phyloP scores from a whole-genome alignment of 371 early-diverging fungal species.

The Lichtheimia hyalospora region DNA sequence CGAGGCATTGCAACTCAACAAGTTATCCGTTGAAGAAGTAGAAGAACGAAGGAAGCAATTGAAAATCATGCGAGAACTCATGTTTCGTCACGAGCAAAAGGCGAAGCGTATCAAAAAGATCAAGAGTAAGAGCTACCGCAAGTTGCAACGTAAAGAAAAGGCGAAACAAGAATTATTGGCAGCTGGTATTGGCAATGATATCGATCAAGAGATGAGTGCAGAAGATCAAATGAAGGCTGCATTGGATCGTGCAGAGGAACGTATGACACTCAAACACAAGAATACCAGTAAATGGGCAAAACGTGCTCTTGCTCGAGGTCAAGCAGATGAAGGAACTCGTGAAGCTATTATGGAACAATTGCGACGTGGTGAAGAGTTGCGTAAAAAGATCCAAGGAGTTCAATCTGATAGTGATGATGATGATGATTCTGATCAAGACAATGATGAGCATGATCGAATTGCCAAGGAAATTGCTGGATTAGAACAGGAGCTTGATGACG shows the following conservation, averaged over 20 bases:
- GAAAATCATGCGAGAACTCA: constrained; percentile 87
- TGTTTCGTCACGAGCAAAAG: constrained; percentile 92
- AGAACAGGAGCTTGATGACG: constrained; percentile 46
- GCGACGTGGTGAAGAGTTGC: constrained; percentile 77
- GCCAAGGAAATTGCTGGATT: constrained; percentile 42
- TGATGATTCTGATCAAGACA: constrained; percentile 54
- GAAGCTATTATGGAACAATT: constrained; percentile 87
- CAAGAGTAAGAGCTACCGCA: constrained; percentile 92
- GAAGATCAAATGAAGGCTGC: constrained; percentile 72
- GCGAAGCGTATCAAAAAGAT: constrained; percentile 93
- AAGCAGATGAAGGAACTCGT: constrained; percentile 72
- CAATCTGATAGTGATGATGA: constrained; percentile 57
- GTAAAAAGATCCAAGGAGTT: constrained; percentile 77
- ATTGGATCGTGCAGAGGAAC: constrained; percentile 82
- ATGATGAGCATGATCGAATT: constrained; percentile 41
- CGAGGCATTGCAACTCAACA: constrained; percentile 84
- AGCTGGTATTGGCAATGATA: constrained; percentile 13
- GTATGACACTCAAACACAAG: constrained; percentile 92
- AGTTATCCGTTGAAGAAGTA: constrained; percentile 80
- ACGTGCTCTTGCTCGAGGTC: constrained; percentile 68
- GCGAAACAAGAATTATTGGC: constrained; percentile 35
- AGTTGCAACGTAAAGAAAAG: constrained; percentile 78
- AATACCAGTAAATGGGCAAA: constrained; percentile 95
- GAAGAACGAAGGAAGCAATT: constrained; percentile 76
- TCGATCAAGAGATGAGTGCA: constrained; percentile 72